Percentiles rank a stretch among this genome's conserved stretches.
These are phyloP conservation scores for Trametes pubescens DNA, from an alignment of 1,284 basidiomycete species.

Conservation along the genomic window DNA sequence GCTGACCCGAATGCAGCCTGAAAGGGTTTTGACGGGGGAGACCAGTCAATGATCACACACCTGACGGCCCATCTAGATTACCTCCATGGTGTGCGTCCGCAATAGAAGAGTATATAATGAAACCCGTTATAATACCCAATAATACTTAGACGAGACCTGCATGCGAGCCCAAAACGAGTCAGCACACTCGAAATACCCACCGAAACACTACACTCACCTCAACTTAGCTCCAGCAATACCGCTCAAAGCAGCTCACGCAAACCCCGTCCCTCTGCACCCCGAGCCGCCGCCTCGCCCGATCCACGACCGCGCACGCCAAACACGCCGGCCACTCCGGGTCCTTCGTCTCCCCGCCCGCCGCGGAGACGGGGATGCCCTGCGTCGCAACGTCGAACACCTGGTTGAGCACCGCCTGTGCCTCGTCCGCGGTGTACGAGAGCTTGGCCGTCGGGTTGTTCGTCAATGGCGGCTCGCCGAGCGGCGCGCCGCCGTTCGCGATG, in stretches of 20 bases:
- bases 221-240: conserved; percentile 50
- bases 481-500: conserved; percentile 52
- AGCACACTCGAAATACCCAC: background rate
- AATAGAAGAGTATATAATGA: no score
- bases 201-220: background rate
- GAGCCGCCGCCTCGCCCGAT: conserved; percentile 45
- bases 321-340: conserved; percentile 55
- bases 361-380: conserved; percentile 45
- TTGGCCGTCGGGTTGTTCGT: conserved; percentile 53
- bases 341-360: conserved; percentile 15
- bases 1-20: no score
- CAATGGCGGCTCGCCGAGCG: conserved; percentile 47
- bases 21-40: no score
- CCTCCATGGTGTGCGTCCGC: no score
- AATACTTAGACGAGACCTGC: background rate
- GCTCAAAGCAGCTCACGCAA: conserved; percentile 47
- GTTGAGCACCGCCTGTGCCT: conserved; percentile 50
- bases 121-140: no score
- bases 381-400: conserved; percentile 53
- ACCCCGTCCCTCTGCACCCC: conserved; percentile 46
- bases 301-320: conserved; percentile 54
- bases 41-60: no score
- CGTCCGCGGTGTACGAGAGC: conserved; percentile 39
- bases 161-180: background rate
- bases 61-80: no score